A percentile compares a stretch with the other conserved stretches of the same genome.
These are phyloP conservation scores for Vigna radiata DNA, from an alignment of 306 rosid genomes.

Conservation along the genomic window DNA sequence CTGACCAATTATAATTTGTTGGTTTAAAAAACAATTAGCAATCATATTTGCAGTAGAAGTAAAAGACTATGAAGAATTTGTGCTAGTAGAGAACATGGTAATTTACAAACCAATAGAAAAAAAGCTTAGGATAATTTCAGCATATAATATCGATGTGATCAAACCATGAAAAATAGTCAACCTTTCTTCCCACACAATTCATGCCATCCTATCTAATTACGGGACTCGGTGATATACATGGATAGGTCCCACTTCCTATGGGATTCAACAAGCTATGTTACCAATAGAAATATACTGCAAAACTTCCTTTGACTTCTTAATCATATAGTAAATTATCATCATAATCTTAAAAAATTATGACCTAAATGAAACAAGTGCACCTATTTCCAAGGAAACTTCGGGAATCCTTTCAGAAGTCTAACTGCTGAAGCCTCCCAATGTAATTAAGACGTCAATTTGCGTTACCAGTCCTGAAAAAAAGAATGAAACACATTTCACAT, in stretches of 20 bases:
- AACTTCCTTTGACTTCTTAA: background rate
- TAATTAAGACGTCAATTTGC: constrained; percentile 37
- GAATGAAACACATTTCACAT: background rate
- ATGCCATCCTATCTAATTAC: constrained; percentile 3
- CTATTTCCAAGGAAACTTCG: background rate
- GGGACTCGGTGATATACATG: constrained; percentile 22
- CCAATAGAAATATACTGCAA: background rate
- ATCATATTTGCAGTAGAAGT: constrained; percentile 37
- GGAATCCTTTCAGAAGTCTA: constrained; percentile 14
- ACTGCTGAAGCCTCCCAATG: constrained; percentile 2
- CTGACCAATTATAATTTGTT: background rate
- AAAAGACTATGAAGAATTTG: constrained; percentile 16
- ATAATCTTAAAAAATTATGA: constrained; percentile 11
- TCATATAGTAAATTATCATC: constrained; percentile 26
- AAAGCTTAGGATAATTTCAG: background rate
- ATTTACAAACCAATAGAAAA: background rate
- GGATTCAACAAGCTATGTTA: background rate
- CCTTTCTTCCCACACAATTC: background rate
- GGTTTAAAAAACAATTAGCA: background rate
- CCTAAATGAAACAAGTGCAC: constrained; percentile 9
- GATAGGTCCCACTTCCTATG: constrained; percentile 13
- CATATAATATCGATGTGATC: constrained; percentile 29
- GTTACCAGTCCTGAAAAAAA: constrained; percentile 3
- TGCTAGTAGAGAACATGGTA: background rate
- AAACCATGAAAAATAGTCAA: background rate